These are phyloP conservation scores for Miamiensis avidus DNA, from an alignment of 169 alveolate genomes.

Conservation along the genomic window DNA sequence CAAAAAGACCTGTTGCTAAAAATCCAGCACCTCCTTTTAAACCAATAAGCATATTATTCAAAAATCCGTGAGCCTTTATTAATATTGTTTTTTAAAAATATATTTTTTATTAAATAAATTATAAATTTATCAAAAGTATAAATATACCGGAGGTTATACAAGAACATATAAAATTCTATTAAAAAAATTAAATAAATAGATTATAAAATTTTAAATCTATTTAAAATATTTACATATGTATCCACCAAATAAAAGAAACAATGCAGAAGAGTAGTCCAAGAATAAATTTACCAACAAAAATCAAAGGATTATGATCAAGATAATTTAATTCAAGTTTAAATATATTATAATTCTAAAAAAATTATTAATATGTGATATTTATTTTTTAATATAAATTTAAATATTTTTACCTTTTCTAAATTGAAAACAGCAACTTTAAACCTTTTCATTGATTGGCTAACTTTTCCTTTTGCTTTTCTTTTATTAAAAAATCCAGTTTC, in stretches of 20 bases:
- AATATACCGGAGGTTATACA: too few species aligned
- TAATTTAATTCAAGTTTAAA: constrained; percentile 11
- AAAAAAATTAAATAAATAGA: too few species aligned
- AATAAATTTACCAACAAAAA: constrained; percentile 14
- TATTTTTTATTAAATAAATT: too few species aligned
- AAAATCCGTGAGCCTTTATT: background rate
- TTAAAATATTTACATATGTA: constrained; percentile 5
- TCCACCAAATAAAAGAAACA: constrained; percentile 2
- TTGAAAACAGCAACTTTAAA: constrained; percentile 1
- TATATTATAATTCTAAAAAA: background rate
- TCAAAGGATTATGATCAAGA: constrained; percentile 1
- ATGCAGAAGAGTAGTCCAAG: constrained; percentile 1
- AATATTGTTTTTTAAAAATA: too few species aligned
- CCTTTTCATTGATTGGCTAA: background rate
- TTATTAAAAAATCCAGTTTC: constrained; percentile 6
- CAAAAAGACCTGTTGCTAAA: constrained; percentile 9
- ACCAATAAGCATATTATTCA: constrained; percentile 5
- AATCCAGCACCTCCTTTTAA: background rate
- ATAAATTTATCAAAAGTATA: too few species aligned
- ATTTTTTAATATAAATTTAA: background rate
- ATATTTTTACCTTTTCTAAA: constrained; percentile 1
- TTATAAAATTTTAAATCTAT: background rate
- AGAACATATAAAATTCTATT: too few species aligned
- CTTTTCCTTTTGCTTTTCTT: background rate
- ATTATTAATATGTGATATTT: background rate